These are phyloP conservation scores for Dictyostelium capitatum DNA, from an alignment of 78 protist species.

Conservation along the genomic window DNA sequence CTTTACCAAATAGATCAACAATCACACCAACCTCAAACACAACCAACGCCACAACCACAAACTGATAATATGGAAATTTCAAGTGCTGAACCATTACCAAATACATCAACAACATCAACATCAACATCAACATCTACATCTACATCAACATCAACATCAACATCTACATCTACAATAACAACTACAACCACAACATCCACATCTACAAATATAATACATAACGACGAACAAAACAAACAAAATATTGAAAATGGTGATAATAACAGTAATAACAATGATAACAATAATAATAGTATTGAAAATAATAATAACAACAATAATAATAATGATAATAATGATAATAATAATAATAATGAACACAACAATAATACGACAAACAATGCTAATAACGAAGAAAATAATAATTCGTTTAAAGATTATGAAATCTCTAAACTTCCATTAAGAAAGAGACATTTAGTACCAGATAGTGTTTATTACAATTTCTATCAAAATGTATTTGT, in stretches of 20 bases:
- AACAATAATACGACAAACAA: constrained; percentile 15
- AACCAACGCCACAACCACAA: neutral
- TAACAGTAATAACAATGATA: neutral
- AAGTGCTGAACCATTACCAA: neutral
- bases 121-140: neutral
- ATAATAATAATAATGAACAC: neutral
- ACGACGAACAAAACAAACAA: no score
- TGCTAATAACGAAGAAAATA: neutral
- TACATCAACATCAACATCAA: neutral
- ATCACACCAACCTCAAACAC: neutral
- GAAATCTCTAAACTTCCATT: constrained; percentile 67
- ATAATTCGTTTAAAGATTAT: constrained; percentile 38
- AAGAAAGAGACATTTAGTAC: constrained; percentile 78
- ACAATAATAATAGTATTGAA: neutral
- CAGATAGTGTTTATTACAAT: constrained; percentile 66
- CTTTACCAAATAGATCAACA: neutral
- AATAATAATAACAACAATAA: neutral
- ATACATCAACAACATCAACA: neutral
- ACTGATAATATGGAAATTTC: neutral
- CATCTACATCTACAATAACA: neutral
- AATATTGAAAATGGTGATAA: neutral
- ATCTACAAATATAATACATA: no score
- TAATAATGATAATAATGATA: constrained; percentile 5
- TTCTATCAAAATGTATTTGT: constrained; percentile 31
- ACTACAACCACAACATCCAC: neutral